Evolutionary conservation across 2,329 filamentous ascomycete species (phyloP), one percentile per base, ranked within the genome.

Genomic region (Grosmannia penicillata): DNA sequence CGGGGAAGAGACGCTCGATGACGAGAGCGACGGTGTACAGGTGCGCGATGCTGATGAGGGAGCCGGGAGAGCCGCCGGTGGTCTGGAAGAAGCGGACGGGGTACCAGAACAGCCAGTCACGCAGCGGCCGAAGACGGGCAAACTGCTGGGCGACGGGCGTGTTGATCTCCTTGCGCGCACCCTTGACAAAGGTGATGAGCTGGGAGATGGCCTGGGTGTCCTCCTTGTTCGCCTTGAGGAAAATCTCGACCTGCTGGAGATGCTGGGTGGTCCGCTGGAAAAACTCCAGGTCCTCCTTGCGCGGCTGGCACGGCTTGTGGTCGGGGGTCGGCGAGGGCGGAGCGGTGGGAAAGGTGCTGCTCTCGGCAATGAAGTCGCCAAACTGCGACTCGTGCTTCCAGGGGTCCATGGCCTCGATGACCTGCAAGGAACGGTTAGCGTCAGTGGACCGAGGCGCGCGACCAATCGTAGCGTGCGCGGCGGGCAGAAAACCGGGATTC

Each of bases 71-170:
- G 26, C 75, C 74, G 36, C 79, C 75, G 33, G 78, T 81, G 46
- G 78, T 75, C 54, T 89, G 80, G 21, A 95, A 69, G 49, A 87
- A 80, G 47, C 78, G 76, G 25, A 94, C 78, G 1, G 91, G 91
- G 39, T 94, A 75, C 86, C 89, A 96, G 60, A 96, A 94, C 14
- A 96, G 72, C 86, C 89, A 95, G 49, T 83, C 82, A 39, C 87
- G 74, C 42, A 98, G 70, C 9, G 84, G 79, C 46, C 93, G 87
- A 10, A 96, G 73, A 46, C 87, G 82, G 51, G 86, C 81, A 54
- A 95, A 96, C 53, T 93, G 84, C 53, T 93, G 78, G 19, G 86
- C 75, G 19, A 77, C 75, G 46, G 81, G 69, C 11, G 70, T 69
- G 5, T 78, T 75, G 53, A 76, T 75, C 47, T 83, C 75, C 54